These are phyloP conservation scores for Monilinia fructigena DNA, from an alignment of 2,329 filamentous ascomycete genomes.

Conservation along the genomic window DNA sequence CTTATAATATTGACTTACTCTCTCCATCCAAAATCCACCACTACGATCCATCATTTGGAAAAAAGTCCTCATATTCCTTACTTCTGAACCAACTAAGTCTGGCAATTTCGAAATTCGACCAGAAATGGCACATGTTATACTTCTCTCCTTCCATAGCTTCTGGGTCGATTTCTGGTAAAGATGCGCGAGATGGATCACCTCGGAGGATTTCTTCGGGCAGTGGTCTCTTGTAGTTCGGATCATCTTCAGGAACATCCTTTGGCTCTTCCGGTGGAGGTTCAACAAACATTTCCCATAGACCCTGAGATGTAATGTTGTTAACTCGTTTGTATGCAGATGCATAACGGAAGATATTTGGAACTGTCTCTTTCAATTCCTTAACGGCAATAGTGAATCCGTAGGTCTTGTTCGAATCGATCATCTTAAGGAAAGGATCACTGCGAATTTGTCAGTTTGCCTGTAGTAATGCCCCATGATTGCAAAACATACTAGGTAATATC, in stretches of 20 bases:
- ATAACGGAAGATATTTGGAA: conserved; percentile 98
- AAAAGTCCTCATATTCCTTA: conserved; percentile 97
- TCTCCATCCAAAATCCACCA: conserved; percentile 98
- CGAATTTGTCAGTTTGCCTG: conserved; percentile 7
- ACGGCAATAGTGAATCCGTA: conserved; percentile 99
- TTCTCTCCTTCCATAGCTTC: conserved; percentile 96
- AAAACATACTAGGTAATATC: conserved; percentile 89
- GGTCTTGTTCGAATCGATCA: conserved; percentile 93
- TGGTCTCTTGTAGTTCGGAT: conserved; percentile 53
- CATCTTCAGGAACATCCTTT: conserved; percentile 57
- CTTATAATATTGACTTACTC: conserved; percentile 56
- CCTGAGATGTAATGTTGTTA: conserved; percentile 86
- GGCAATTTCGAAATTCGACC: conserved; percentile 99
- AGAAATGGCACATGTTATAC: conserved; percentile 99
- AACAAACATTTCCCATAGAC: conserved; percentile 98
- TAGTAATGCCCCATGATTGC: not conserved
- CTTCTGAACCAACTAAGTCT: conserved; percentile 93
- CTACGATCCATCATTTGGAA: conserved; percentile 97
- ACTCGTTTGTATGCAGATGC: conserved; percentile 95
- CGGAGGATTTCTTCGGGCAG: conserved; percentile 80
- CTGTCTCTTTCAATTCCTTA: conserved; percentile 95
- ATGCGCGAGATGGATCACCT: conserved; percentile 68
- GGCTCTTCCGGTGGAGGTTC: conserved; percentile 67
- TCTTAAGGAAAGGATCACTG: conserved; percentile 91
- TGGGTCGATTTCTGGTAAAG: conserved; percentile 77